Evolutionary conservation across 768 basidiomycete species (phyloP).

Genomic region (Tylopilus balloui): DNA sequence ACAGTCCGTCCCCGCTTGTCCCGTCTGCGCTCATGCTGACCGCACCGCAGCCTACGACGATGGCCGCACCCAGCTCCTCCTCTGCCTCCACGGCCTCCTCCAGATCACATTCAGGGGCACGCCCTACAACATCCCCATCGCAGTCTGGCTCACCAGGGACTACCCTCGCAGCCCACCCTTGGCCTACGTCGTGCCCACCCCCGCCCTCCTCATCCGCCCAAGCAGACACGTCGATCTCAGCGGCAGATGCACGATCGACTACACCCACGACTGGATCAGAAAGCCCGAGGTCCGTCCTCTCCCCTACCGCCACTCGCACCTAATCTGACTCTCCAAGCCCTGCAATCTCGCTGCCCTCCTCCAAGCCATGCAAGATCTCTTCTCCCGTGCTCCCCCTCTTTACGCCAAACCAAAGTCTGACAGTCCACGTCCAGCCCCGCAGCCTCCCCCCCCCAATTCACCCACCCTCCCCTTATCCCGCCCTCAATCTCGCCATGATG

Average conservation of each 20-base stretch:
- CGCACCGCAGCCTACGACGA: constrained; percentile 76
- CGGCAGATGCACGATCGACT: constrained; percentile 66
- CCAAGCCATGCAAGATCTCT: constrained; percentile 73
- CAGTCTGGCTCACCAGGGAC: constrained; percentile 80
- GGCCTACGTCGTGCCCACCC: constrained; percentile 87
- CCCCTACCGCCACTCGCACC: constrained; percentile 3
- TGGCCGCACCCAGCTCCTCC: constrained; percentile 85
- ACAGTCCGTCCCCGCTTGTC: constrained; percentile 43
- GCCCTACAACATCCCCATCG: constrained; percentile 91
- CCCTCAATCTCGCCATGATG: constrained; percentile 18
- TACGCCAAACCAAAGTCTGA: constrained; percentile 70
- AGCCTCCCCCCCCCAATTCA: constrained; percentile 9
- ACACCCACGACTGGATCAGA: constrained; percentile 70
- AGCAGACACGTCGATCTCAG: constrained; percentile 75
- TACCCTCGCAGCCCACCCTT: constrained; percentile 84
- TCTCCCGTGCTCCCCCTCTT: constrained; percentile 83
- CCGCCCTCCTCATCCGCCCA: constrained; percentile 82
- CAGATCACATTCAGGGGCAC: constrained; percentile 75
- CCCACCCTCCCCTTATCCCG: constrained; percentile 15
- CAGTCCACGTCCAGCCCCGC: constrained; percentile 21
- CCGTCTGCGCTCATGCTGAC: constrained; percentile 2
- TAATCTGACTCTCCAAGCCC: constrained; percentile 43
- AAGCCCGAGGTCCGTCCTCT: constrained; percentile 56
- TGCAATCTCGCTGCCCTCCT: constrained; percentile 72
- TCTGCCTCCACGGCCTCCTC: constrained; percentile 87